Evolutionary conservation across 2,329 filamentous ascomycete genomes (phyloP).

Genomic region (Calonectria fujianensis): DNA sequence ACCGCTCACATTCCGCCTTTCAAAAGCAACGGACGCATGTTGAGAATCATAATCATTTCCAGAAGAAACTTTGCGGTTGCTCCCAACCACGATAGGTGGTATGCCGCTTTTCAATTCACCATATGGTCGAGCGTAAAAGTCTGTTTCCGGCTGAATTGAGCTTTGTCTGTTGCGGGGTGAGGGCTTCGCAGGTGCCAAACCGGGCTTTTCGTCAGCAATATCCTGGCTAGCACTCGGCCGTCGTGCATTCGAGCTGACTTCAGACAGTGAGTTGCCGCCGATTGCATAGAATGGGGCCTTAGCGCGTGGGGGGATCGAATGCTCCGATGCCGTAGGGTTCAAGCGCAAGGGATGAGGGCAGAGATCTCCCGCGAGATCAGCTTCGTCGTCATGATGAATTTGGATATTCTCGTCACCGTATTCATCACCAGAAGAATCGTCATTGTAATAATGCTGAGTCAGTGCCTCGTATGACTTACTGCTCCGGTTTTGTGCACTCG

Average conservation of each 20-base stretch:
- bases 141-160: conserved; percentile 69
- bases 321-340: conserved; percentile 63
- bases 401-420: conserved; percentile 62
- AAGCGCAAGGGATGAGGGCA: conserved; percentile 73
- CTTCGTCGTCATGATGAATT: conserved; percentile 53
- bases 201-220: conserved; percentile 64
- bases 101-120: conserved; percentile 73
- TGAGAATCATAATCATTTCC: conserved; percentile 72
- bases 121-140: conserved; percentile 75
- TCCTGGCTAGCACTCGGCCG: conserved; percentile 66
- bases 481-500: conserved; percentile 57
- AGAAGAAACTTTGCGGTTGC: conserved; percentile 73
- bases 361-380: conserved; percentile 50
- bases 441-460: conserved; percentile 65
- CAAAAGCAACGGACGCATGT: conserved; percentile 58
- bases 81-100: conserved; percentile 72
- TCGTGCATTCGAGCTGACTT: conserved; percentile 67
- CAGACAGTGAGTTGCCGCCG: conserved; percentile 61
- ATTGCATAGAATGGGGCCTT: conserved; percentile 50
- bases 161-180: conserved; percentile 58
- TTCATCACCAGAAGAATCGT: conserved; percentile 64
- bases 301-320: conserved; percentile 43
- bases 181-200: conserved; percentile 38
- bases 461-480: conserved; percentile 68
- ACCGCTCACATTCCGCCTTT: conserved; percentile 80